These are phyloP conservation scores for Linderina pennispora DNA, from an alignment of 192 early-diverging fungal genomes.

Conservation along the genomic window DNA sequence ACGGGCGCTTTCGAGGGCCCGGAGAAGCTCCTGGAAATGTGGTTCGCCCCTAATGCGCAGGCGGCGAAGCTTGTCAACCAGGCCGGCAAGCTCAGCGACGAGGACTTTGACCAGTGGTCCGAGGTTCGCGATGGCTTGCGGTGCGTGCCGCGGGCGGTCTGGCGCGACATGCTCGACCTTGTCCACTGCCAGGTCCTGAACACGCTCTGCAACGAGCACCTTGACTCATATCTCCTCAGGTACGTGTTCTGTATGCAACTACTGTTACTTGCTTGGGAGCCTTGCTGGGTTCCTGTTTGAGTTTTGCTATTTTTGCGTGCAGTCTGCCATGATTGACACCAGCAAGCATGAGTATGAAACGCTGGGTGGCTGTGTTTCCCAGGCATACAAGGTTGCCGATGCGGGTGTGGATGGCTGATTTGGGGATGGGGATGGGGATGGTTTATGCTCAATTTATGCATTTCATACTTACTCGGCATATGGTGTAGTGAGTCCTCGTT, in stretches of 20 bases:
- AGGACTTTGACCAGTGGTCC: slow-evolving; percentile 36
- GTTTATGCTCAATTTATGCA: no score
- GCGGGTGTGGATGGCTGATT: no score
- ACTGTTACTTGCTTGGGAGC: no score
- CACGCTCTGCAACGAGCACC: slow-evolving; percentile 72
- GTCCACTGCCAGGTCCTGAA: slow-evolving; percentile 92
- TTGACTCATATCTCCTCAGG: slow-evolving; percentile 88
- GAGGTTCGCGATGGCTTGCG: slow-evolving; percentile 59
- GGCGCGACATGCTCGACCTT: slow-evolving; percentile 91
- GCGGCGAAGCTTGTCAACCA: slow-evolving; percentile 15
- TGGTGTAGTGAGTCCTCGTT: slow-evolving; percentile 91
- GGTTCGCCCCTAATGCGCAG: slow-evolving; percentile 59
- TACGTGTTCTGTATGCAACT: no score
- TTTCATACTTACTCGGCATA: slow-evolving; percentile 14
- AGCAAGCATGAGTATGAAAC: no score
- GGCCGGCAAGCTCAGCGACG: slow-evolving; percentile 12
- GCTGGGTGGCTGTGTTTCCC: no score
- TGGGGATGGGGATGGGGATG: no score
- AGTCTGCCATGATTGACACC: no score
- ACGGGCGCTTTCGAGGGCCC: slow-evolving; percentile 87
- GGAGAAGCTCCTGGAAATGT: slow-evolving; percentile 97
- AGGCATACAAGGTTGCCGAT: no score
- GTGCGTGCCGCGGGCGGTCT: slow-evolving; percentile 63
- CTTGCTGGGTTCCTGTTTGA: no score
- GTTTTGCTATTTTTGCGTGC: no score